Evolutionary conservation across 148 eudicot genomes (phyloP), one percentile per base, ranked within the genome.

Genomic region (Spergularia marina): DNA sequence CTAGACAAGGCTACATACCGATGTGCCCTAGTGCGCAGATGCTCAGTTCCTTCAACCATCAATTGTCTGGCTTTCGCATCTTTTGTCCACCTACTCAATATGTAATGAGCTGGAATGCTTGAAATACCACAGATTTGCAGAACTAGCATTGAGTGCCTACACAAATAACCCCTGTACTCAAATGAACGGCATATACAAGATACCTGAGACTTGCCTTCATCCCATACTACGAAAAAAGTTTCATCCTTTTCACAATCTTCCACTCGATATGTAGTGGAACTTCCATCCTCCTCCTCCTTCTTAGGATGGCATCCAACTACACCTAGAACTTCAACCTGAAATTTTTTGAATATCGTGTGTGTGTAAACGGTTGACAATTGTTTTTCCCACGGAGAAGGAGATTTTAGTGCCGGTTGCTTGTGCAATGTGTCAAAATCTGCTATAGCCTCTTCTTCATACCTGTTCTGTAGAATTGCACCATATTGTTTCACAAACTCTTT

Each of bases 331-430:
- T 86, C 89, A 69, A 82, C 82, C 85, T 86, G 89, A 82, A 86
- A 86, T 55, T 82, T 86, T 68, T 84, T 86, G 54, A 86, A 86
- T 63, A 86, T 80, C n/a, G 85, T 83, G 69, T 86, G 87, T 55
- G 89, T 86, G 56, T 86, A 86, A 73, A 79, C 72, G 41, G 82
- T 80, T 72, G 89, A 84, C 87, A 80, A 77, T 82, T 86, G 89
- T 76, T 86, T 86, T 66, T 82, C 89, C 83, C 86, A 86, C 8
- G 89, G 89, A 61, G 89, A 86, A 69, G 89, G 89, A 74, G 89
- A 86, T 68, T 82, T 86, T 56, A 86, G 55, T 16, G 87, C 89
- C 57, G 89, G 89, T 25, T 86, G 89, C 67, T 86, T 86, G 80
- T 86, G 85, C 84, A 78, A 86, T 41, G 87, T 82, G 63, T 86